These are phyloP conservation scores for Mortierella antarctica DNA, from an alignment of 192 early-diverging fungal species.

Conservation along the genomic window DNA sequence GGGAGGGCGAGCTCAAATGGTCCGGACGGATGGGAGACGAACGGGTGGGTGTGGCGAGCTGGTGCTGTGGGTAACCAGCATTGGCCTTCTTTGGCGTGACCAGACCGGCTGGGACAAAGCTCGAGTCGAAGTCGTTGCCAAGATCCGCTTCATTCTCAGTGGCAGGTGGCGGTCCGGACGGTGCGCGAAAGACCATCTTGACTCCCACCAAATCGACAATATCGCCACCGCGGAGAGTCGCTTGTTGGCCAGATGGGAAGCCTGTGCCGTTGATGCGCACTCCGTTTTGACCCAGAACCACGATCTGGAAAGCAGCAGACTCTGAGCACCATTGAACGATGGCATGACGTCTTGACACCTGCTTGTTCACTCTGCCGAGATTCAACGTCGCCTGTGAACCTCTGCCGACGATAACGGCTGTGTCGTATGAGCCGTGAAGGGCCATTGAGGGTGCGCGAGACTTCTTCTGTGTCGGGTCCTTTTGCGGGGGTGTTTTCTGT, in stretches of 20 bases:
- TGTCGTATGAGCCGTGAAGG: constrained; percentile 33
- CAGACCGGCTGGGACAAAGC: constrained; percentile 7
- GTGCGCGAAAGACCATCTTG: constrained; percentile 52
- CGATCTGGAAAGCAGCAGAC: constrained; percentile 47
- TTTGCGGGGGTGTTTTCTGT: constrained; percentile 14
- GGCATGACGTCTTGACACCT: constrained; percentile 62
- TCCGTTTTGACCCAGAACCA: constrained; percentile 62
- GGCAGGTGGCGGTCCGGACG: constrained; percentile 15
- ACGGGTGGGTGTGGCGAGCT: constrained; percentile 22
- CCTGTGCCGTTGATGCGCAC: constrained; percentile 53
- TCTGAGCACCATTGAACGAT: constrained; percentile 49
- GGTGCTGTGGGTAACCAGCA: neutral
- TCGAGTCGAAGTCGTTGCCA: constrained; percentile 1
- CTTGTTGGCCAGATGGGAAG: constrained; percentile 51
- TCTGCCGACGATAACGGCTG: constrained; percentile 57
- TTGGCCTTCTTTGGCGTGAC: constrained; percentile 13
- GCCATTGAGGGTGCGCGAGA: constrained; percentile 24
- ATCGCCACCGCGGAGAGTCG: constrained; percentile 44
- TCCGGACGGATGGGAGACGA: constrained; percentile 31
- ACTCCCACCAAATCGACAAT: constrained; percentile 63
- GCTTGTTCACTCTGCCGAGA: constrained; percentile 60
- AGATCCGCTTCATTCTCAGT: constrained; percentile 13
- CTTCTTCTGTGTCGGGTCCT: constrained; percentile 12
- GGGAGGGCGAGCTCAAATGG: constrained; percentile 2
- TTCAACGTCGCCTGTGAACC: constrained; percentile 60